Conservation (phyloP, 805 yeast genomes). For the Hanseniaspora lachancei region DNA sequence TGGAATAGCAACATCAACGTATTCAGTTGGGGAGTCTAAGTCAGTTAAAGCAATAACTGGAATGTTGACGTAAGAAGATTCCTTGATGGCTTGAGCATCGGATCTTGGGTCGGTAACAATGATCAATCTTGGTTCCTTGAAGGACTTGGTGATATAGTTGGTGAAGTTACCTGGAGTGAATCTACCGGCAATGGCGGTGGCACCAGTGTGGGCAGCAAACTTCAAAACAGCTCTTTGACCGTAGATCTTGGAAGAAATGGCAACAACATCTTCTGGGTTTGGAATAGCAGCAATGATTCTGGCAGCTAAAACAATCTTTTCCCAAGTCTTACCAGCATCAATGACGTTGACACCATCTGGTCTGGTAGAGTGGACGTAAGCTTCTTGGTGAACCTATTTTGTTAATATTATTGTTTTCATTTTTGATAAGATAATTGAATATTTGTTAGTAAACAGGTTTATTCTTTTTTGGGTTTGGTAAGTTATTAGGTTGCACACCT, state of each 20-base stretch:
- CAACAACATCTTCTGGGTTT: constrained; percentile 96
- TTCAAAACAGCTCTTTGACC: constrained; percentile 99
- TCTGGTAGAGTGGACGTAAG: constrained; percentile 95
- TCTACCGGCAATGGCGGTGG: constrained; percentile 99
- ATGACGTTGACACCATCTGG: constrained; percentile 99
- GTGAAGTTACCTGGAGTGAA: constrained; percentile 99
- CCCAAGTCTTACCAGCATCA: constrained; percentile 99
- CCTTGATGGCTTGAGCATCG: constrained; percentile 99
- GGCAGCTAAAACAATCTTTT: constrained; percentile 98
- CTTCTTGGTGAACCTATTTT: constrained; percentile 78
- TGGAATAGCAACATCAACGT: constrained; percentile 99
- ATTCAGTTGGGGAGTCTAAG: constrained; percentile 98
- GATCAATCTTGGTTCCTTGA: constrained; percentile 99
- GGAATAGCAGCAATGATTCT: constrained; percentile 99
- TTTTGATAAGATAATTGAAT: not conserved
- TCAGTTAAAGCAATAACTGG: constrained; percentile 99
- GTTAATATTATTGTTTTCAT: not conserved
- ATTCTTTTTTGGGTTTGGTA: not conserved
- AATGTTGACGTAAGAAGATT: constrained; percentile 98
- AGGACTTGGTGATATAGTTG: constrained; percentile 98
- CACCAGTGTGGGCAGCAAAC: constrained; percentile 99
- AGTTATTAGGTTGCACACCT: not conserved
- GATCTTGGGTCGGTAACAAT: constrained; percentile 99
- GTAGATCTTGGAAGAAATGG: constrained; percentile 96
- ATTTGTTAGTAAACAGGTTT: constrained; percentile 2